These are phyloP conservation scores for Sporothrix brunneoviolacea DNA, from an alignment of 2,329 filamentous ascomycete species.

Conservation along the genomic window DNA sequence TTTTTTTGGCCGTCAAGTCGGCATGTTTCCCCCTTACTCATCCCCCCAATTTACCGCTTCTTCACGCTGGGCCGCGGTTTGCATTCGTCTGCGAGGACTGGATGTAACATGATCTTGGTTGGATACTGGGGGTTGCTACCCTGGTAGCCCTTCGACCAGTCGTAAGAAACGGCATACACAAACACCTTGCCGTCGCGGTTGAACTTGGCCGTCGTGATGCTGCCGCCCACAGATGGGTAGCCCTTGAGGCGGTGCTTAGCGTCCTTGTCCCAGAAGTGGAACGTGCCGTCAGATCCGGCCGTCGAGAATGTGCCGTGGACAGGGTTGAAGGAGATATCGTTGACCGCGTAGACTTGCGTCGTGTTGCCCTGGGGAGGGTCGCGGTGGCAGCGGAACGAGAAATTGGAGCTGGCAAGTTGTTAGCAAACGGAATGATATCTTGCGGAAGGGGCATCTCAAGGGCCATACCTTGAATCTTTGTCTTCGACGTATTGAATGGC, in stretches of 20 bases:
- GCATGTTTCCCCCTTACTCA: background rate
- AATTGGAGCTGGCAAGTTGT: constrained; percentile 85
- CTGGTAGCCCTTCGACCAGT: constrained; percentile 96
- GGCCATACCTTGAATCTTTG: constrained; percentile 65
- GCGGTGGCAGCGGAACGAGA: constrained; percentile 98
- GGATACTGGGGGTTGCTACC: constrained; percentile 68
- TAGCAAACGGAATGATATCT: no score
- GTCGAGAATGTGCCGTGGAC: constrained; percentile 97
- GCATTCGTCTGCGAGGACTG: constrained; percentile 57
- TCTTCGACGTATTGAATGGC: constrained; percentile 98
- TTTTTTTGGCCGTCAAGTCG: background rate
- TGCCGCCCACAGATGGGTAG: constrained; percentile 75
- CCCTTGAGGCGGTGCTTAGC: constrained; percentile 86
- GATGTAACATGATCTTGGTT: constrained; percentile 80
- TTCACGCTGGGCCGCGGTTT: constrained; percentile 54
- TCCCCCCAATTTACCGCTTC: constrained; percentile 43
- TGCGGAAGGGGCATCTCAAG: no score
- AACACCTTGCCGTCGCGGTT: constrained; percentile 79
- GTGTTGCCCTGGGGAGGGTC: constrained; percentile 68
- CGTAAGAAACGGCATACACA: constrained; percentile 87
- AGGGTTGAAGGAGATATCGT: constrained; percentile 96
- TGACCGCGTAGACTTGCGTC: constrained; percentile 89
- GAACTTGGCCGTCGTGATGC: constrained; percentile 88
- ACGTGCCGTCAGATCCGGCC: constrained; percentile 89
- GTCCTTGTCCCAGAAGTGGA: constrained; percentile 94